Conservation (phyloP, 2,329 filamentous ascomycete species). For the Alternaria postmessia region DNA sequence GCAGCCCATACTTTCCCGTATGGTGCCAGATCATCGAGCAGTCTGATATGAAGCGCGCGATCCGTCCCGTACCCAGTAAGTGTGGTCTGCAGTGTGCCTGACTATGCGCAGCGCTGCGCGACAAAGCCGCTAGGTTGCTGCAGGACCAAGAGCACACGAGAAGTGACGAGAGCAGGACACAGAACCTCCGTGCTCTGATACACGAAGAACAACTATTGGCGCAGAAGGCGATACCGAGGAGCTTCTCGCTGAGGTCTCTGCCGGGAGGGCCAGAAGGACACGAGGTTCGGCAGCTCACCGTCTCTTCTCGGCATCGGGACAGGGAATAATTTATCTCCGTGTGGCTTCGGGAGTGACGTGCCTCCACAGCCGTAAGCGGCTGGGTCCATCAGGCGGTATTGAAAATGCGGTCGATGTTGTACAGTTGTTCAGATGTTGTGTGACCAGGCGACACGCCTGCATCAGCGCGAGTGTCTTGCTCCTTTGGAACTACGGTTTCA, state of each 20-base stretch:
- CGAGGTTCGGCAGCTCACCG: constrained; percentile 29
- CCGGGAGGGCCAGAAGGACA: constrained; percentile 19
- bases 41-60: constrained; percentile 40
- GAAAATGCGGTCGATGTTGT: constrained; percentile 9
- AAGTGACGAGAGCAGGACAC: constrained; percentile 17
- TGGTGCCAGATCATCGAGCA: constrained; percentile 51
- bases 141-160: constrained; percentile 29
- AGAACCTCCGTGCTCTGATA: constrained; percentile 17
- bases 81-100: constrained; percentile 24
- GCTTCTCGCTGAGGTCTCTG: constrained; percentile 16
- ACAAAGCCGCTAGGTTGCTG: constrained; percentile 23
- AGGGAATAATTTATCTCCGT: constrained; percentile 17
- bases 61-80: constrained; percentile 42
- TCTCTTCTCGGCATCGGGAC: constrained; percentile 23
- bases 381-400: constrained; percentile 2
- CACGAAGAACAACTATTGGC: constrained; percentile 2
- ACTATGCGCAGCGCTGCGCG: constrained; percentile 22
- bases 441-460: constrained; percentile 14
- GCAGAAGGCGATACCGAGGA: constrained; percentile 2
- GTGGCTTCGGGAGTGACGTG: constrained; percentile 23
- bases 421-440: constrained; percentile 9
- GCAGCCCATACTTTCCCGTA: constrained; percentile 39
- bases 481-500: too few relatives aligned
- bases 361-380: constrained; percentile 10
- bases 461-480: background rate